Evolutionary conservation across 2,329 filamentous ascomycete genomes (phyloP).

Genomic region (Fusarium udum): DNA sequence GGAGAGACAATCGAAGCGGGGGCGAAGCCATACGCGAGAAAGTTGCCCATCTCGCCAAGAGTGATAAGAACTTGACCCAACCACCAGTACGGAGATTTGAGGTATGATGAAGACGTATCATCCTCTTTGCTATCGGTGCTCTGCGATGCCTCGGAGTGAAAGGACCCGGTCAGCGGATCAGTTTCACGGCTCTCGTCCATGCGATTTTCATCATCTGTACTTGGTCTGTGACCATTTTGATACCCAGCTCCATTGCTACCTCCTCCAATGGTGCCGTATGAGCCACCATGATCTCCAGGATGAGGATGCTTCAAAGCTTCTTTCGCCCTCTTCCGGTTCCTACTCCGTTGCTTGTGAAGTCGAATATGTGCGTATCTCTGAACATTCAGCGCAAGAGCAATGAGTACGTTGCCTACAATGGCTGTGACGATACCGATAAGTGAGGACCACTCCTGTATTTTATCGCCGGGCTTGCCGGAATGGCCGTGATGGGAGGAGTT

Average conservation of each 20-base stretch:
- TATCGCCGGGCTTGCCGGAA: constrained; percentile 53
- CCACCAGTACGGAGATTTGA: constrained; percentile 97
- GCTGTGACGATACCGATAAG: constrained; percentile 94
- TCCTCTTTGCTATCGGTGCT: constrained; percentile 42
- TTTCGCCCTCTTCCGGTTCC: constrained; percentile 64
- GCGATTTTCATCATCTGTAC: constrained; percentile 45
- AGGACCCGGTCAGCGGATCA: constrained; percentile 63
- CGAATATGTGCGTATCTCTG: constrained; percentile 95
- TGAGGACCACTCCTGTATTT: constrained; percentile 82
- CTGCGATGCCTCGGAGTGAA: constrained; percentile 51
- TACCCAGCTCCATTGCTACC: constrained; percentile 35
- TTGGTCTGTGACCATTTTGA: constrained; percentile 24
- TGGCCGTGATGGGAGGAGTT: constrained; percentile 28
- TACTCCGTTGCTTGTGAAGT: constrained; percentile 75
- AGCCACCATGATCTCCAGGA: constrained; percentile 41
- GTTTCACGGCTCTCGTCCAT: constrained; percentile 54
- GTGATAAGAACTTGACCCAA: constrained; percentile 91
- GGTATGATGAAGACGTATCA: constrained; percentile 73
- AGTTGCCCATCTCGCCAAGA: constrained; percentile 93
- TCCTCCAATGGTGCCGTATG: constrained; percentile 49
- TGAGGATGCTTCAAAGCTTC: constrained; percentile 61
- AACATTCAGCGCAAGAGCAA: constrained; percentile 94
- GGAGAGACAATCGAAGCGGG: constrained; percentile 97
- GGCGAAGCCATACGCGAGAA: constrained; percentile 96
- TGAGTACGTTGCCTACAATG: constrained; percentile 91